Conservation (phyloP, 495 filamentous ascomycete species). For the Penicillium dipodomyicola region DNA sequence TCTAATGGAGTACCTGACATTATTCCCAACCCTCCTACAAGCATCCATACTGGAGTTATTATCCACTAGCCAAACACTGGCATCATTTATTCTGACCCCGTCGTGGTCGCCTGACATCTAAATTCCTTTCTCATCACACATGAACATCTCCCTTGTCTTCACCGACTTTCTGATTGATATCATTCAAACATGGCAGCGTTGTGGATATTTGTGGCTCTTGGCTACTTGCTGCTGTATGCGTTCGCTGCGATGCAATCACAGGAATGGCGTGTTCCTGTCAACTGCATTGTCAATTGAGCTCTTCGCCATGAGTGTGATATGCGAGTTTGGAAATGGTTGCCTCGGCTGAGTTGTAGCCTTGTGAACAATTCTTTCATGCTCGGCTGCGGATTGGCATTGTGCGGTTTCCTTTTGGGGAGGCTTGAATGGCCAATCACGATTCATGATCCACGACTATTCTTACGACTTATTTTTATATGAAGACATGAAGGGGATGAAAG, state of each 20-base stretch:
- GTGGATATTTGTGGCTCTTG: constrained; percentile 41
- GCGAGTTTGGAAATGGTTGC: neutral
- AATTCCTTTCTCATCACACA: constrained; percentile 3
- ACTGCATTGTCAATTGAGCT: constrained; percentile 25
- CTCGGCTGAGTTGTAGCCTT: neutral
- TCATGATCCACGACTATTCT: neutral
- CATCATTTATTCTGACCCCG: neutral
- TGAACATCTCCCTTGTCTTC: neutral
- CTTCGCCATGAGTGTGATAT: neutral
- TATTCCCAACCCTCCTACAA: neutral
- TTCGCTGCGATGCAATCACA: constrained; percentile 35
- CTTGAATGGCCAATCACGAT: neutral
- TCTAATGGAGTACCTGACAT: neutral
- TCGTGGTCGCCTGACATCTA: neutral
- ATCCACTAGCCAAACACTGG: neutral
- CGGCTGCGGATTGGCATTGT: neutral
- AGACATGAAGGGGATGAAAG: neutral
- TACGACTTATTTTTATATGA: neutral
- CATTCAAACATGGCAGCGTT: constrained; percentile 31
- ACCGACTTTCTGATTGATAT: constrained; percentile 10
- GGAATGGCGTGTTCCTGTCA: constrained; percentile 9
- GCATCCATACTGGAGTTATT: neutral
- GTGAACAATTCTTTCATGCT: neutral
- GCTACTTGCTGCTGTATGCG: constrained; percentile 43
- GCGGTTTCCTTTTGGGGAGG: neutral